Evolutionary conservation across 2,329 filamentous ascomycete genomes (phyloP), one percentile per base, ranked within the genome.

Genomic region (Fusarium napiforme): DNA sequence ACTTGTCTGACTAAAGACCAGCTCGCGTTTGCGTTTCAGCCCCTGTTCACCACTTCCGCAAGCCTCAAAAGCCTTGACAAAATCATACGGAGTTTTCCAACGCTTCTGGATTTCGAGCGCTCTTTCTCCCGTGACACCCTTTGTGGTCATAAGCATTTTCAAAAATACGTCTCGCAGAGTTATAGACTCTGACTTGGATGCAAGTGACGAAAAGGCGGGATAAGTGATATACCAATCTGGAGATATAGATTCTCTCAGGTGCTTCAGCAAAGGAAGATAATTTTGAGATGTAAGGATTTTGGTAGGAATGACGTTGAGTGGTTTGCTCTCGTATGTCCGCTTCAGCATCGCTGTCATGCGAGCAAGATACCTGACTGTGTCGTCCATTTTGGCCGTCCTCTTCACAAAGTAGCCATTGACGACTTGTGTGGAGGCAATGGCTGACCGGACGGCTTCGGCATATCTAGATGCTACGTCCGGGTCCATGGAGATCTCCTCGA

Each of bases 81-180:
- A 89, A 2, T 90, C 89, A 66, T 88, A 85, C 0, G 93, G 93
- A 4, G 93, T 96, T 72, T 87, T 89, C 92, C 93, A 96, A n/a
- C 86, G 83, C 74, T 90, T 91, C 78, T 96, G 93, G 18, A 96
- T 94, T 81, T 94, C 93, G 9, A 95, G 81, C 0, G 93, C 93
- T 76, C 93, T 93, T 75, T 95, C 93, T 7, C 92, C 92, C 2
- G 92, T 93, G 18, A 96, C 85, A 4, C 93, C 92, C 61, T 88
- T 88, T 4, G 89, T 93, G 71, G 92, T 94, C 93, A 96, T 95
- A 53, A 96, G 86, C 93, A 96, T 96, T 81, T 95, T 95, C 32
- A 96, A 83, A 75, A 90, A 96, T 1, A 95, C 81, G 75, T 96
- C 93, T 62, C 92, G 86, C 15, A 96, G 83, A 0, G 93, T 93